A percentile compares a stretch with the other conserved stretches of the same genome.
Conservation (phyloP, 2,329 filamentous ascomycete genomes). For the Leptographium radiaticola region DNA sequence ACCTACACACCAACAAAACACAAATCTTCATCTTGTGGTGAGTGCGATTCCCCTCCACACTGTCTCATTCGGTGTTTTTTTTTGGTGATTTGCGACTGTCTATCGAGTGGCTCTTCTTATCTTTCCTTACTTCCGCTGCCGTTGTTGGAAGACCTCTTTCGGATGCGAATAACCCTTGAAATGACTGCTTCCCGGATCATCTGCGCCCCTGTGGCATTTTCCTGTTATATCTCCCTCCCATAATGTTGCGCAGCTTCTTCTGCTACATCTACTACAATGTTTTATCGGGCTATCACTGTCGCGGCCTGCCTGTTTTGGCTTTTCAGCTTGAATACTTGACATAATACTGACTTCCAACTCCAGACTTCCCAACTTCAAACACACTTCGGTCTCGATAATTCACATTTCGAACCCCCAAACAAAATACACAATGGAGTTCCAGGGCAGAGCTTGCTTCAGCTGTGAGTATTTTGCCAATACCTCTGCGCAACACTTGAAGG, state of each 20-base stretch:
- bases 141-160: background rate
- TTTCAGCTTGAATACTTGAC: too few species aligned
- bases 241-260: background rate
- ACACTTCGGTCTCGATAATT: too few species aligned
- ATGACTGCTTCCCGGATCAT: background rate
- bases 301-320: too few species aligned
- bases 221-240: background rate
- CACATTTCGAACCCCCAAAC: too few species aligned
- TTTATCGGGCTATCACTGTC: too few species aligned
- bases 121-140: background rate
- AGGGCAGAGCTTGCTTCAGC: slow-evolving; percentile 14
- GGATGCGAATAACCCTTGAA: background rate
- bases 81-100: background rate
- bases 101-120: background rate
- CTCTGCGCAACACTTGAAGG: background rate
- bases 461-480: slow-evolving; percentile 11
- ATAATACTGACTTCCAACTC: too few species aligned
- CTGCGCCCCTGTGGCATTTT: background rate
- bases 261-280: too few species aligned
- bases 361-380: too few species aligned
- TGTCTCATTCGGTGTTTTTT: too few species aligned
- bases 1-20: slow-evolving; percentile 6
- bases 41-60: background rate
- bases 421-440: slow-evolving; percentile 11
- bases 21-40: background rate